Conservation (phyloP, 225 moss, liverwort and hornwort species). For the Marchantia paleacea region DNA sequence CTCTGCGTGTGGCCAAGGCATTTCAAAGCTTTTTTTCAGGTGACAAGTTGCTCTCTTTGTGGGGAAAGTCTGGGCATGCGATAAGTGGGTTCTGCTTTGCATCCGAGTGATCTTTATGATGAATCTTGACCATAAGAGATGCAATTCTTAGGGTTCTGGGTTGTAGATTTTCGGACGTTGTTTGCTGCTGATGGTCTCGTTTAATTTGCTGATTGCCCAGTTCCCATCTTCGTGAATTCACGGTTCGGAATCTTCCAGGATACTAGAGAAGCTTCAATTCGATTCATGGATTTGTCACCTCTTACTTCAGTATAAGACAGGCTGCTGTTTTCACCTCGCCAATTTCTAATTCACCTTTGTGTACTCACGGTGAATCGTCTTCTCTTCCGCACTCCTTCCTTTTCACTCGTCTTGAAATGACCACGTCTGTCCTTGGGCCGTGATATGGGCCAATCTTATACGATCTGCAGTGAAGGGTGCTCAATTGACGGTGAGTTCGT, state of each 20-base stretch:
- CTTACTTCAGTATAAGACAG: background rate
- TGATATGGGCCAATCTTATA: background rate
- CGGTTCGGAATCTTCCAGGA: background rate
- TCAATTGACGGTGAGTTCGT: background rate
- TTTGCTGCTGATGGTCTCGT: background rate
- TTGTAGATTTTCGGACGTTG: too few relatives aligned
- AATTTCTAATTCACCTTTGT: background rate
- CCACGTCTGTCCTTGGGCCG: background rate
- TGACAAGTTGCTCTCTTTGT: slow-evolving; percentile 19
- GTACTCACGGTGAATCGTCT: background rate
- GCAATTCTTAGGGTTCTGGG: slow-evolving; percentile 5
- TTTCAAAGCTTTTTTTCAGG: slow-evolving; percentile 83
- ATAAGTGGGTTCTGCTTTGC: background rate
- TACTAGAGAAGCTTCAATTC: background rate
- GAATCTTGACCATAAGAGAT: background rate
- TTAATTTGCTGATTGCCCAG: background rate
- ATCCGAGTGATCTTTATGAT: background rate
- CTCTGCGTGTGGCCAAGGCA: slow-evolving; percentile 82
- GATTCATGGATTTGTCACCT: background rate
- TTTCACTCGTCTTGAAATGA: background rate
- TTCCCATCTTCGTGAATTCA: background rate
- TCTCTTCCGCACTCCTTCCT: background rate
- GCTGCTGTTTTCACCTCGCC: background rate
- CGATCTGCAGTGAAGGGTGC: background rate
- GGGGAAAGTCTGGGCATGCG: background rate